Percentiles rank a stretch among this genome's conserved stretches.
phyloP scores from a whole-genome alignment of 1,284 basidiomycete species.

The Moesziomyces sp. region DNA sequence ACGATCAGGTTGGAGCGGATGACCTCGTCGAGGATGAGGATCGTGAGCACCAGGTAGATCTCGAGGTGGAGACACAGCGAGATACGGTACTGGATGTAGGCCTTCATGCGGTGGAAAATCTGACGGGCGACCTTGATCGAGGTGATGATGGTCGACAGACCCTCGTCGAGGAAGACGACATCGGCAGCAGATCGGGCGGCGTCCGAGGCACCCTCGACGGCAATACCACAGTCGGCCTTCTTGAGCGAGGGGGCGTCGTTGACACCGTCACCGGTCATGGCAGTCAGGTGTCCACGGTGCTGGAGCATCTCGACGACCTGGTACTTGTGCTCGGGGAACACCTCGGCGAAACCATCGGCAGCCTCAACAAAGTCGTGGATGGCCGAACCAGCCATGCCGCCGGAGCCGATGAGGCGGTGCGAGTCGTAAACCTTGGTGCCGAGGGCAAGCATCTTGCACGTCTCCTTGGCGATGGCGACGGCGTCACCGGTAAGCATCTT shows the following conservation, averaged over 20 bases:
- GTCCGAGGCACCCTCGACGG: constrained; percentile 72
- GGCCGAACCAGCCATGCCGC: constrained; percentile 72
- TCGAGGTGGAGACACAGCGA: constrained; percentile 73
- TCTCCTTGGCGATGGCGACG: constrained; percentile 74
- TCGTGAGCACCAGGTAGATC: constrained; percentile 72
- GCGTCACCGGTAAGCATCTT: constrained; percentile 75
- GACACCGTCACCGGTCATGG: constrained; percentile 71
- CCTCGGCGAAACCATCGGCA: constrained; percentile 74
- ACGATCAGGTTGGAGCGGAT: constrained; percentile 74
- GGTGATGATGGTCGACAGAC: constrained; percentile 71
- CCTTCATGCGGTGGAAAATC: constrained; percentile 75
- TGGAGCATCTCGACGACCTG: constrained; percentile 73
- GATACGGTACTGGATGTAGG: constrained; percentile 70
- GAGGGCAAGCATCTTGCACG: constrained; percentile 71
- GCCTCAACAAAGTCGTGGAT: constrained; percentile 73
- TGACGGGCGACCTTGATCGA: constrained; percentile 74
- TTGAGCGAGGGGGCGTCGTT: constrained; percentile 71
- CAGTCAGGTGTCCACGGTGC: constrained; percentile 72
- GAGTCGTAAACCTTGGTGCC: constrained; percentile 74
- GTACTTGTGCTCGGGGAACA: constrained; percentile 73
- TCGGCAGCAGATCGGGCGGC: constrained; percentile 71
- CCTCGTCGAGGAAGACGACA: constrained; percentile 73
- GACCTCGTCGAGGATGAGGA: constrained; percentile 72
- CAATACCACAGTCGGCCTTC: constrained; percentile 71
- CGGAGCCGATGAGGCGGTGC: constrained; percentile 72